phyloP scores from a whole-genome alignment of 2,329 filamentous ascomycete genomes.

The Aschersonia sp. region DNA sequence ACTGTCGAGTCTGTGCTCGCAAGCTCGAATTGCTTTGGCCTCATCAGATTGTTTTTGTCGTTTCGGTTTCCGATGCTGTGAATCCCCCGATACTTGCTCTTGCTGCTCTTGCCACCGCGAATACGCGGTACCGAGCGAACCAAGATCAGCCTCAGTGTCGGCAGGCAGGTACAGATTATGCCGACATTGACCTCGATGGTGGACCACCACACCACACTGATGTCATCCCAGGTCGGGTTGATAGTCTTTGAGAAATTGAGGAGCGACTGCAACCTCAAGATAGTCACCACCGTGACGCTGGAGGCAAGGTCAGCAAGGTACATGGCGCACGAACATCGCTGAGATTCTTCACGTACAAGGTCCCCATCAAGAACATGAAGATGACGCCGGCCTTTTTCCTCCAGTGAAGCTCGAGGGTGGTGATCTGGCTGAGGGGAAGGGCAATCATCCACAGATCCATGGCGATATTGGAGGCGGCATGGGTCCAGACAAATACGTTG shows the following conservation, averaged over 20 bases:
- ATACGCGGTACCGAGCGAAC: conserved; percentile 2
- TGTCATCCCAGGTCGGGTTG: conserved; percentile 5
- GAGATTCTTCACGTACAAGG: conserved; percentile 1
- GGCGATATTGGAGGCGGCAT: conserved; percentile 1
- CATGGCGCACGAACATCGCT: neutral
- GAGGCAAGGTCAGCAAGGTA: neutral
- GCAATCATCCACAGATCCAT: conserved; percentile 5
- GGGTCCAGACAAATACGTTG: conserved; percentile 3
- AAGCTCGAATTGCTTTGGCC: conserved; percentile 1
- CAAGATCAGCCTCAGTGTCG: conserved; percentile 1
- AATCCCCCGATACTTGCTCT: neutral
- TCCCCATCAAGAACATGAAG: conserved; percentile 3
- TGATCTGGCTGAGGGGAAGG: conserved; percentile 4
- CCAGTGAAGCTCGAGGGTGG: conserved; percentile 1
- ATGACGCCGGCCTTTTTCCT: conserved; percentile 4
- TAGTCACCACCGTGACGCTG: conserved; percentile 3
- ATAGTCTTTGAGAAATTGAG: conserved; percentile 2
- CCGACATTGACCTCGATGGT: conserved; percentile 4
- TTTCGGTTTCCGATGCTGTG: neutral
- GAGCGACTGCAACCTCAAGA: conserved; percentile 3
- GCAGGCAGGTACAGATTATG: conserved; percentile 3
- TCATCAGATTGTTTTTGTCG: neutral
- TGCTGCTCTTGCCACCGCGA: neutral
- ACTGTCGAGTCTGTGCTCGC: neutral
- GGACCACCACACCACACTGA: conserved; percentile 3